Conservation (phyloP, 148 eudicot genomes). For the Dianthus caryophyllus region DNA sequence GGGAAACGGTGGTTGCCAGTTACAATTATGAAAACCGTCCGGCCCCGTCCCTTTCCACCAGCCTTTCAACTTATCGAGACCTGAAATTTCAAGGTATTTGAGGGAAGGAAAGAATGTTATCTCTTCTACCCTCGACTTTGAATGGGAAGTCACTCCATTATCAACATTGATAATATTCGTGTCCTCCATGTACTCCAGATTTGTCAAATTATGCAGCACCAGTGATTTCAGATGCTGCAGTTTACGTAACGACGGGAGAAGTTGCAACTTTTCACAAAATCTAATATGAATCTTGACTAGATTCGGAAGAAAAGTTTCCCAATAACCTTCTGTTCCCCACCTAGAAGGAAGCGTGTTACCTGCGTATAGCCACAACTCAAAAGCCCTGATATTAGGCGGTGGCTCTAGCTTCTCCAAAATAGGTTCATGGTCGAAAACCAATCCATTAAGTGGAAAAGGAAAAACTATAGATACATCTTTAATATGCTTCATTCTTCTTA, state of each 20-base stretch:
- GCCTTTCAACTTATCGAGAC: too few species aligned
- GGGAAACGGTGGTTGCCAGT: too few species aligned
- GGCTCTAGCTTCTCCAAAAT: background rate
- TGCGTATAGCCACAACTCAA: background rate
- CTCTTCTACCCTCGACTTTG: too few species aligned
- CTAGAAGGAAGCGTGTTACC: slow-evolving; percentile 3
- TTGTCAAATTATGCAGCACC: background rate
- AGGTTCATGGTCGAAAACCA: too few species aligned
- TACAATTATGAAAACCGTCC: too few species aligned
- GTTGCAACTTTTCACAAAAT: background rate
- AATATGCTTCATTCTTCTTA: background rate
- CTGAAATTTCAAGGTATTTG: too few species aligned
- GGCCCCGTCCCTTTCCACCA: too few species aligned
- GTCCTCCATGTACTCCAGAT: slow-evolving; percentile 23
- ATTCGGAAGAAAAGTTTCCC: slow-evolving; percentile 15
- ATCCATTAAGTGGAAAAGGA: too few species aligned
- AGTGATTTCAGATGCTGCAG: slow-evolving; percentile 8
- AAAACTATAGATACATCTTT: background rate
- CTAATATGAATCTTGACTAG: background rate
- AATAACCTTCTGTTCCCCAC: background rate
- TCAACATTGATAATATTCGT: too few species aligned
- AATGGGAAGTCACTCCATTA: too few species aligned
- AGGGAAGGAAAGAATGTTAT: too few species aligned
- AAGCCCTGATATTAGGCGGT: background rate
- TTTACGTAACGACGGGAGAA: slow-evolving; percentile 15